These are phyloP conservation scores for Neopestalotiopsis clavispora DNA, from an alignment of 2,329 filamentous ascomycete genomes.

Conservation along the genomic window DNA sequence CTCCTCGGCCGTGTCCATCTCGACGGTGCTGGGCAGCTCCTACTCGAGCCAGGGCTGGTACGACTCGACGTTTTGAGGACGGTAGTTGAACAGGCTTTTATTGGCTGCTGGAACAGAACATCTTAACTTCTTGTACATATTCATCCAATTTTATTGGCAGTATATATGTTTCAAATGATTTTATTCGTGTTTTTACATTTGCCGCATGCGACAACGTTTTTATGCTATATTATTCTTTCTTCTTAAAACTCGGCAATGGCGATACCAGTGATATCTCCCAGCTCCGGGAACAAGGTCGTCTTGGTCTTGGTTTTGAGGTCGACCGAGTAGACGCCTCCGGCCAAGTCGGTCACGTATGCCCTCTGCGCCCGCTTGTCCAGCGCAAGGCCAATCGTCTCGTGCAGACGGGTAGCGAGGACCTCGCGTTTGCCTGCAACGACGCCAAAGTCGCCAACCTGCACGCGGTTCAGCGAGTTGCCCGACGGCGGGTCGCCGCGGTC, in stretches of 20 bases:
- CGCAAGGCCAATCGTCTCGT: constrained; percentile 25
- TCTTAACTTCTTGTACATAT: neutral
- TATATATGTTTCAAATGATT: neutral
- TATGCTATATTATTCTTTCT: no score
- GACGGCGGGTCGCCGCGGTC: constrained; percentile 62
- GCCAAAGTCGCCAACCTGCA: constrained; percentile 19
- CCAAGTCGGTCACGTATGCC: constrained; percentile 22
- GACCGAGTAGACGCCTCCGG: constrained; percentile 20
- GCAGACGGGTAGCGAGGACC: constrained; percentile 22
- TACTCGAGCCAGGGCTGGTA: constrained; percentile 27
- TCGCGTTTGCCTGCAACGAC: constrained; percentile 13
- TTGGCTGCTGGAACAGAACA: no score
- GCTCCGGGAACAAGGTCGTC: constrained; percentile 20
- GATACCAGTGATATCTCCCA: constrained; percentile 20
- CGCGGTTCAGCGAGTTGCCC: constrained; percentile 58
- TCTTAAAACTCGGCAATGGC: neutral
- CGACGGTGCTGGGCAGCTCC: constrained; percentile 30
- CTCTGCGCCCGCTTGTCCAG: constrained; percentile 16
- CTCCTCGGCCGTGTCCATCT: constrained; percentile 38
- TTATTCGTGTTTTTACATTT: neutral
- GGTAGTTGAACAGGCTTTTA: no score
- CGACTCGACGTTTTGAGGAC: constrained; percentile 22
- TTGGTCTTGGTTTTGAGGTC: constrained; percentile 20
- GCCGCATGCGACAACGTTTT: neutral
- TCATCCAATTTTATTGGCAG: neutral